A percentile compares a stretch with the other conserved stretches of the same genome.
phyloP scores from a whole-genome alignment of 164 flowering plant genomes.

The Tetrastigma voinierianum region DNA sequence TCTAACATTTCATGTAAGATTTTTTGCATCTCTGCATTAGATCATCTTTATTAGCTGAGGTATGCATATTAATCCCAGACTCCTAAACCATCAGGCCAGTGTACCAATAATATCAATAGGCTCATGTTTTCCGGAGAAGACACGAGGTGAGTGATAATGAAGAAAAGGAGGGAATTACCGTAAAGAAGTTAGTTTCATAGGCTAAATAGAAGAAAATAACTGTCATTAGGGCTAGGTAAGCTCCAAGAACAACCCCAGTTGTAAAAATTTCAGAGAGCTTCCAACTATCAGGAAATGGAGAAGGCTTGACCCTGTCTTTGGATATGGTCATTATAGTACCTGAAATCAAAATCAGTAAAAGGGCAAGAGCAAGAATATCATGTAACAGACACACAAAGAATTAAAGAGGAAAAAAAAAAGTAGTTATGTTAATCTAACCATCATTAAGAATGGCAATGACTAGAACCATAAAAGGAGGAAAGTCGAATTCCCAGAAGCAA shows the following conservation, averaged over 20 bases:
- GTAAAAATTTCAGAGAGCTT: conserved; percentile 67
- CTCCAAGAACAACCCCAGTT: conserved; percentile 57
- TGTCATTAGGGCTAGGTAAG: conserved; percentile 57
- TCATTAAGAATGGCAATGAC: conserved; percentile 71
- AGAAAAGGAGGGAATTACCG: conserved; percentile 22
- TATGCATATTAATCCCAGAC: neutral
- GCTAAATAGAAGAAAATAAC: conserved; percentile 52
- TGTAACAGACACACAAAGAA: neutral
- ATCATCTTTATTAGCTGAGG: neutral
- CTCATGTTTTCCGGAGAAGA: neutral
- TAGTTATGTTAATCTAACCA: conserved; percentile 32
- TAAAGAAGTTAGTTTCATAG: conserved; percentile 50
- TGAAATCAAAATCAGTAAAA: conserved; percentile 17
- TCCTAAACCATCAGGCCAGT: neutral
- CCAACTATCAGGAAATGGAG: conserved; percentile 70
- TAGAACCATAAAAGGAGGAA: conserved; percentile 74
- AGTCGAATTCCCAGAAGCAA: conserved; percentile 52
- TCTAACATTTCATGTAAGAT: neutral
- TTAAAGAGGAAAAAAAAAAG: neutral
- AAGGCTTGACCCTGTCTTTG: conserved; percentile 76
- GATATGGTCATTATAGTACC: conserved; percentile 82
- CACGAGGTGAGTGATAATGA: neutral
- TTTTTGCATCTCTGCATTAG: neutral
- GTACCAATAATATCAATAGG: neutral
- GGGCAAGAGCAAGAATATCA: neutral